Evolutionary conservation across 768 basidiomycete genomes (phyloP).

Genomic region (Flagelloscypha sp.): DNA sequence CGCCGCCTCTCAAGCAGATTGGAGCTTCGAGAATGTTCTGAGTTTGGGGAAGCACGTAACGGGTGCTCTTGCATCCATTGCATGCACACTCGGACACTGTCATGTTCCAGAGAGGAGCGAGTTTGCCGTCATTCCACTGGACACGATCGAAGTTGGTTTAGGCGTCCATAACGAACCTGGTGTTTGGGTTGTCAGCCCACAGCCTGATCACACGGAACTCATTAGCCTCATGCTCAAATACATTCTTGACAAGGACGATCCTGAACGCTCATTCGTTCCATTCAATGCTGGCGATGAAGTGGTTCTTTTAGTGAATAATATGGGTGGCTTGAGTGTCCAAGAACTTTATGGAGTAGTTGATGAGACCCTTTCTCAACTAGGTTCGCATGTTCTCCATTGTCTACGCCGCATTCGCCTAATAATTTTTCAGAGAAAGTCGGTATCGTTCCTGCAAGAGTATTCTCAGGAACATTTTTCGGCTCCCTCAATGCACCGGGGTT

Average conservation of each 20-base stretch:
- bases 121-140: slow-evolving; percentile 11
- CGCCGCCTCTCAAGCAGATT: slow-evolving; percentile 35
- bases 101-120: slow-evolving; percentile 42
- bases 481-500: slow-evolving; percentile 55
- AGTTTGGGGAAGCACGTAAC: slow-evolving; percentile 27
- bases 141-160: slow-evolving; percentile 40
- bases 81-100: slow-evolving; percentile 44
- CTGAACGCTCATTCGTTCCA: slow-evolving; percentile 45
- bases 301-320: slow-evolving; percentile 46
- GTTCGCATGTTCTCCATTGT: slow-evolving; percentile 23
- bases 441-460: slow-evolving; percentile 33
- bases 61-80: slow-evolving; percentile 24
- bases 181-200: slow-evolving; percentile 10
- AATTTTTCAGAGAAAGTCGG: slow-evolving; percentile 16
- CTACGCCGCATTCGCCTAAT: neutral
- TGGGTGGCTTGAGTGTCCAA: slow-evolving; percentile 42
- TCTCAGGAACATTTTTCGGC: slow-evolving; percentile 47
- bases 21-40: slow-evolving; percentile 24
- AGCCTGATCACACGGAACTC: slow-evolving; percentile 13
- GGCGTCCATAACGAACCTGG: slow-evolving; percentile 53
- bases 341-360: slow-evolving; percentile 46
- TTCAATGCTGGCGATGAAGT: slow-evolving; percentile 40
- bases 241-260: slow-evolving; percentile 12
- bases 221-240: slow-evolving; percentile 24
- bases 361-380: slow-evolving; percentile 32